Conservation (phyloP, 257 asterid genomes). For the Solanum acaule region DNA sequence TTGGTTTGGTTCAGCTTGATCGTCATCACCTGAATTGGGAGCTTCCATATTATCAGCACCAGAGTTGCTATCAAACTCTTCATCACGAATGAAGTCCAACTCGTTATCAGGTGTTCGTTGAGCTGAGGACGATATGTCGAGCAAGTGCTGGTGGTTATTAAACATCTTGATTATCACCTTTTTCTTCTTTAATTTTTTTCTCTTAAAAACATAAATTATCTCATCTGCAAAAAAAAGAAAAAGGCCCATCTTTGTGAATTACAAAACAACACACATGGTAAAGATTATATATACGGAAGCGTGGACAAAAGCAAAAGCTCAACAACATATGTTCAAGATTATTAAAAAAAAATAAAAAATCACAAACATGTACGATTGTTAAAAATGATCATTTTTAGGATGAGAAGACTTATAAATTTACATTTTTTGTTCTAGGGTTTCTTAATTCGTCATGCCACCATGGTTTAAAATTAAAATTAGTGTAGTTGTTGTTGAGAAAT, state of each 20-base stretch:
- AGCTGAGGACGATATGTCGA: constrained; percentile 23
- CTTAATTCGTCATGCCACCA: neutral
- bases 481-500: neutral
- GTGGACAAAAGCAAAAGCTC: neutral
- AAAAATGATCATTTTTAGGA: neutral
- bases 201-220: neutral
- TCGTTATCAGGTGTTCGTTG: constrained; percentile 45
- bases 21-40: constrained; percentile 47
- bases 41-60: constrained; percentile 58
- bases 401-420: neutral
- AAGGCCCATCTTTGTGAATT: neutral
- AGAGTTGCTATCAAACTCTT: constrained; percentile 53
- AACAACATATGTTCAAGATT: neutral
- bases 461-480: neutral
- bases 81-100: constrained; percentile 43
- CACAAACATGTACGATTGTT: neutral
- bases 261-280: neutral
- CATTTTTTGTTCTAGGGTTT: neutral
- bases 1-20: constrained; percentile 52
- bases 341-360: neutral
- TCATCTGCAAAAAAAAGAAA: neutral
- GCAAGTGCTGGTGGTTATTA: constrained; percentile 53
- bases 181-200: neutral
- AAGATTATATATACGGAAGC: constrained; percentile 1
- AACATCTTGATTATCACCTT: constrained; percentile 46